Base-by-base conservation (phyloP, 129 eudicot species). In the Arctium minus region DNA sequence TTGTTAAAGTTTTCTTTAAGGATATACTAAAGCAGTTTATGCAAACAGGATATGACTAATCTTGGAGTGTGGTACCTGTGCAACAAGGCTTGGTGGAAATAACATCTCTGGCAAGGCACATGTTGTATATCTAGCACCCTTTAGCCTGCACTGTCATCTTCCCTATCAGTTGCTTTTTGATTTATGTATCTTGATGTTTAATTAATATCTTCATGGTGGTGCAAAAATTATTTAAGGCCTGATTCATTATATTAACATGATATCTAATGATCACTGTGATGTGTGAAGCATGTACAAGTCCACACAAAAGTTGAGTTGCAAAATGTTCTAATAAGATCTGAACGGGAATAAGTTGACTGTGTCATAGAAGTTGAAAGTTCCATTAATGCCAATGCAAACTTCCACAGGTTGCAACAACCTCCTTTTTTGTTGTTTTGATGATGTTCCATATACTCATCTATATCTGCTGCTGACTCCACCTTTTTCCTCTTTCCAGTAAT, bases 311-410 rank as follows among this genome's bases (percentile, higher is more conserved):
- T 15, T 56, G 96, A 92, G 72, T 87, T 96, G 7, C 89, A 88
- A 62, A 87, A 90, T 65, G 97, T 98, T 77, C 69, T 96, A 36
- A 62, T 50, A 65, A 83, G 77, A 73, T 79, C 97, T 84, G 94
- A 92, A 70, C 84, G 65, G 10, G 92, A 85, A 74, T 92, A 94
- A 64, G 85, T 22, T 71, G 99, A 96, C 84, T 88, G 87, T 79
- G 93, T 96, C 37, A 91, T 96, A 74, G 99, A 96, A 89, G 96
- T 93, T 77, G 95, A 92, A 74, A 93, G 99, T 74, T 86, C 88
- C 82, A 96, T 96, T 77, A 90, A 93, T 78, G 85, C 88, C 27
- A 96, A 96, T 86, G 88, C 94, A n/a, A 75, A 65, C 70, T 93
- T 93, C 78, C 99, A 96, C 74, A 90, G 97, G 98, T 90, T 79